Conservation (phyloP, 495 filamentous ascomycete species). For the Alectoria sarmentosa region DNA sequence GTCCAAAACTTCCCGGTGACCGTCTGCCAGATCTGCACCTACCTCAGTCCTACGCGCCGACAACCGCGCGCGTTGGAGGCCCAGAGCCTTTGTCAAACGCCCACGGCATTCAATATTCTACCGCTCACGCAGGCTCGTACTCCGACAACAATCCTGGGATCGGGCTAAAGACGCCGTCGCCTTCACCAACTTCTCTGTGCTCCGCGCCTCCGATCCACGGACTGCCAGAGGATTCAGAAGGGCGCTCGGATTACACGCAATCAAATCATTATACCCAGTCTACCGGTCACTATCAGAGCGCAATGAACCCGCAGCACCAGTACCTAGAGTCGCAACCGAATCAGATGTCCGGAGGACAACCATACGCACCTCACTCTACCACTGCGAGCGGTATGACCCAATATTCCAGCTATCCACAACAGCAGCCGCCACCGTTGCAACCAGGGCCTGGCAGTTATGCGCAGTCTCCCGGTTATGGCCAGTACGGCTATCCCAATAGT, state of each 20-base stretch:
- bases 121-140: constrained; percentile 29
- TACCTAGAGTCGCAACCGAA: constrained; percentile 79
- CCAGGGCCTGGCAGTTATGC: constrained; percentile 67
- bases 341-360: constrained; percentile 76
- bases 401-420: constrained; percentile 58
- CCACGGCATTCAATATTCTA: constrained; percentile 41
- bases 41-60: constrained; percentile 54
- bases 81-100: constrained; percentile 46
- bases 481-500: constrained; percentile 68
- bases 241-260: constrained; percentile 22
- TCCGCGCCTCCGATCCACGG: constrained; percentile 21
- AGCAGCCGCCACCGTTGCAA: constrained; percentile 74
- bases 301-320: constrained; percentile 74
- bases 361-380: constrained; percentile 72
- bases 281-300: constrained; percentile 12
- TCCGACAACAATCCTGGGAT: constrained; percentile 17
- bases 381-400: constrained; percentile 67
- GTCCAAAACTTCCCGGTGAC: constrained; percentile 63
- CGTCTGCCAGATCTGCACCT: constrained; percentile 71
- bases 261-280: constrained; percentile 15
- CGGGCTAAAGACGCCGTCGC: constrained; percentile 34
- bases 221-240: constrained; percentile 21
- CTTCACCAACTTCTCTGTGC: constrained; percentile 36
- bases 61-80: constrained; percentile 38
- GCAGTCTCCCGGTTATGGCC: constrained; percentile 54